A percentile compares a stretch with the other conserved stretches of the same genome.
Conservation (phyloP, 2,329 filamentous ascomycete genomes). For the Aulographum hederae region DNA sequence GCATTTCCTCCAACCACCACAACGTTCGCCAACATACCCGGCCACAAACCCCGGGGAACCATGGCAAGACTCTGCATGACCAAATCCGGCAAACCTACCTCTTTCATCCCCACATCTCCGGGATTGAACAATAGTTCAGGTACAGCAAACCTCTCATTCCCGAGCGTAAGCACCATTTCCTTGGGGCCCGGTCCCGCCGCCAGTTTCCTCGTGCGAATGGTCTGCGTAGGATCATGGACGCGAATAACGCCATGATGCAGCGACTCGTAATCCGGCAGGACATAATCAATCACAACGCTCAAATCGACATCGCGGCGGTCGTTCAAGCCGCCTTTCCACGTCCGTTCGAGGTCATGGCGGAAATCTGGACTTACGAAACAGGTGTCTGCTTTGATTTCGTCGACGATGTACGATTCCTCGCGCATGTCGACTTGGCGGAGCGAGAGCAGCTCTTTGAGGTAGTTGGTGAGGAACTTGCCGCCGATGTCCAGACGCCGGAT, state of each 20-base stretch:
- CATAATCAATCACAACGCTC: constrained; percentile 67
- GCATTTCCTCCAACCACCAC: constrained; percentile 78
- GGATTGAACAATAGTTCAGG: constrained; percentile 85
- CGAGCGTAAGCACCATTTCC: constrained; percentile 72
- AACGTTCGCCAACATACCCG: constrained; percentile 69
- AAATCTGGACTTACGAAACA: constrained; percentile 76
- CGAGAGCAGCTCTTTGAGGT: constrained; percentile 76
- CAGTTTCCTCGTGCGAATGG: constrained; percentile 24
- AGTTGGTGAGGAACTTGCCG: constrained; percentile 84
- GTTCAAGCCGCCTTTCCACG: constrained; percentile 61
- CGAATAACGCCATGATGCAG: constrained; percentile 50
- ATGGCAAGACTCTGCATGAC: constrained; percentile 59
- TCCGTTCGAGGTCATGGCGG: constrained; percentile 54
- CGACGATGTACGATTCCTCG: constrained; percentile 83
- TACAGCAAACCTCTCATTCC: constrained; percentile 80
- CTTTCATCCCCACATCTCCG: constrained; percentile 64
- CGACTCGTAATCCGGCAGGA: constrained; percentile 63
- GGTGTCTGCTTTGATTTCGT: constrained; percentile 83
- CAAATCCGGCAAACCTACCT: constrained; percentile 67
- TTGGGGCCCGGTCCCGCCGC: constrained; percentile 26
- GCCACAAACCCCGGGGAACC: constrained; percentile 69
- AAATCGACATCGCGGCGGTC: constrained; percentile 29
- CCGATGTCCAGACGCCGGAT: constrained; percentile 77
- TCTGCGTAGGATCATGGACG: constrained; percentile 54
- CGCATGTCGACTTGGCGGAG: constrained; percentile 90